These are phyloP conservation scores for Debaryomyces udenii DNA, from an alignment of 1,139 yeast species.

Conservation along the genomic window DNA sequence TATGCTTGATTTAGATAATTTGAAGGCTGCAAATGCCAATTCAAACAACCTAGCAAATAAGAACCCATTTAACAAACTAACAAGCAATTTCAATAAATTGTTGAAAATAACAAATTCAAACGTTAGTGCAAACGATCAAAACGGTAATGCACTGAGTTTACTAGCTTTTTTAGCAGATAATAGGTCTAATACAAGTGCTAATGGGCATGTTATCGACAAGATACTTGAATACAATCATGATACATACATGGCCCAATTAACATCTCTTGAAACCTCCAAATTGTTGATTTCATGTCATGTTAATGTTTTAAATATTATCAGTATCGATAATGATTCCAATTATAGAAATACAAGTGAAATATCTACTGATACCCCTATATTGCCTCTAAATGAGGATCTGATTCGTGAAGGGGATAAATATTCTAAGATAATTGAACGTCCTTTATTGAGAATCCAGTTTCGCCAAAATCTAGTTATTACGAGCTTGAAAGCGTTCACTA, in stretches of 20 bases:
- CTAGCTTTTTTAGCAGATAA: conserved; percentile 8
- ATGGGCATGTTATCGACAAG: conserved; percentile 19
- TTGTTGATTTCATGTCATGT: conserved; percentile 39
- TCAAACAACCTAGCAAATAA: conserved; percentile 15
- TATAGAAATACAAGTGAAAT: conserved; percentile 27
- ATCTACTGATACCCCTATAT: conserved; percentile 26
- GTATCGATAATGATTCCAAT: conserved; percentile 28
- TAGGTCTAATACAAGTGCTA: conserved; percentile 4
- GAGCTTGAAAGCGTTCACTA: conserved; percentile 29
- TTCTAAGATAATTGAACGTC: conserved; percentile 32
- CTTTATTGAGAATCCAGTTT: conserved; percentile 39
- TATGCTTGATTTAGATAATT: conserved; percentile 22
- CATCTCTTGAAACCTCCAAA: conserved; percentile 20
- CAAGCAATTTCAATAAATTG: conserved; percentile 36
- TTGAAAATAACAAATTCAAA: conserved; percentile 22
- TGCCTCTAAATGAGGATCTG: conserved; percentile 22
- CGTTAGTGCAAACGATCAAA: conserved; percentile 1
- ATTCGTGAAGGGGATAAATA: conserved; percentile 15
- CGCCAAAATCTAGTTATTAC: conserved; percentile 32
- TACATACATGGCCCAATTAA: conserved; percentile 25
- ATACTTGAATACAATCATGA: conserved; percentile 30
- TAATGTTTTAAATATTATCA: conserved; percentile 41
- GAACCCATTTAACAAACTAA: conserved; percentile 39
- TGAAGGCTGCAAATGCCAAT: conserved; percentile 1
- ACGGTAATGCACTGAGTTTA: conserved; percentile 4